Evolutionary conservation across 2,329 filamentous ascomycete species (phyloP), one percentile per base, ranked within the genome.

Genomic region (Epichloe coenophiala): DNA sequence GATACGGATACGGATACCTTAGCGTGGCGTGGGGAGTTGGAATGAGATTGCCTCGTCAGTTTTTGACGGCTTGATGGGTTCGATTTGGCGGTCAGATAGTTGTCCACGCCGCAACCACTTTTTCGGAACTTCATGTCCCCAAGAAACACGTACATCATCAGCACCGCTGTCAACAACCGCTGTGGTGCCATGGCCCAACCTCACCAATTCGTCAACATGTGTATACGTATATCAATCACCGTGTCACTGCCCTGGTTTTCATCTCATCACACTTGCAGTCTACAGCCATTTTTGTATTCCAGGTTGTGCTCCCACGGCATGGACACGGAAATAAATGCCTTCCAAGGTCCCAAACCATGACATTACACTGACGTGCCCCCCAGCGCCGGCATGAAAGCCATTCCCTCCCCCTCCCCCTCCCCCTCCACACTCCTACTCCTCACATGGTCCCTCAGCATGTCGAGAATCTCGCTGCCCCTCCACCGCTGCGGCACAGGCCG

Each of bases 401-500:
- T 78, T 1, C 17, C 17, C 17, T 17, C 17, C 17, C 77, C 74
- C 17, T 17, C 17, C 17, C 77, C 74, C 3, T 61, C 63, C 5
- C 65, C 67, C 57, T 64, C 63, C 4, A 66, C 61, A 67, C 76
- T 60, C 75, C 81, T 37, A 71, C 77, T 51, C 59, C 80, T 77
- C 31, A 97, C 93, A 71, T 98, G 93, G 59, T 77, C 74, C 64
- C 91, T 76, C 65, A 98, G 65, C 74, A 93, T 69, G 27, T 65
- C 66, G 60, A 98, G 69, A 49, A 96, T 80, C 71, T 90, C 84
- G 57, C 86, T 94, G 55, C 84, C 81, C 68, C 76, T 80, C 93
- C 93, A 98, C 55, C 91, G 77, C 59, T 72, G 69, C 12, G 93
- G 93, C 52, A 97, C 90, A 39, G 91, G 91, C 50, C 91, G 76